Base-by-base conservation (phyloP, 176 grass and related monocot species). In the Carex littledalei region DNA sequence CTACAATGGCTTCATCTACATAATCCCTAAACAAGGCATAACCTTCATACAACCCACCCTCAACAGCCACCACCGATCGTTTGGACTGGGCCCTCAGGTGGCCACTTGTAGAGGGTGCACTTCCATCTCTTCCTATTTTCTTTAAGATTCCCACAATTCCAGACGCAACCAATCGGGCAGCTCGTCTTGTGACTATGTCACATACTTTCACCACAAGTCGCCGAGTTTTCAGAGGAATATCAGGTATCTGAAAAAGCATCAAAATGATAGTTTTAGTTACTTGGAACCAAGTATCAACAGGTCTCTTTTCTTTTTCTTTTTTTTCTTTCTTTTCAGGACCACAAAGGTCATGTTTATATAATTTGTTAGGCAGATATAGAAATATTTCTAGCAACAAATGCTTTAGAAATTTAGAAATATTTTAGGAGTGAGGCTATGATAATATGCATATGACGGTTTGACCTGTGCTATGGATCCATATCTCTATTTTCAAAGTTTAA, bases 81-180 rank as follows among this genome's bases (percentile, higher is more conserved):
- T 56, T 87, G 3, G 77, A 63, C 55, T 71, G 88, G 31, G 80
- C 76, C 88, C 83, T 91, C 4, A 20, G n/a, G 53, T 86, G 91
- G 22, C 95, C 92, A 1, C 81, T 91, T 5, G 66, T 85, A 21
- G 84, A 82, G 6, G 64, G 76, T 0, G 84, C 63, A 0, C 89
- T 90, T 45, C 93, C 93, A n/a, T 98, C 95, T 55, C 95, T 84
- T 2, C 93, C 91, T 6, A 95, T 88, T 87, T 98, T 98, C 82
- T 93, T 98, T 67, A 98, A 83, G 50, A 94, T 93, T 10, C 89
- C 93, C 0, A 90, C 89, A 5, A 98, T 95, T 20, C 95, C 95
- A 8, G 95, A 89, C 0, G 93, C 93, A 0, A 91, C 89, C 64
- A 98, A 87, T 65, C 91, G 93, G 5, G 95, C 95, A 35, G 95